Percentiles rank a stretch among this genome's conserved stretches.
Conservation (phyloP, 306 rosid species). For the Lupinus albus region DNA sequence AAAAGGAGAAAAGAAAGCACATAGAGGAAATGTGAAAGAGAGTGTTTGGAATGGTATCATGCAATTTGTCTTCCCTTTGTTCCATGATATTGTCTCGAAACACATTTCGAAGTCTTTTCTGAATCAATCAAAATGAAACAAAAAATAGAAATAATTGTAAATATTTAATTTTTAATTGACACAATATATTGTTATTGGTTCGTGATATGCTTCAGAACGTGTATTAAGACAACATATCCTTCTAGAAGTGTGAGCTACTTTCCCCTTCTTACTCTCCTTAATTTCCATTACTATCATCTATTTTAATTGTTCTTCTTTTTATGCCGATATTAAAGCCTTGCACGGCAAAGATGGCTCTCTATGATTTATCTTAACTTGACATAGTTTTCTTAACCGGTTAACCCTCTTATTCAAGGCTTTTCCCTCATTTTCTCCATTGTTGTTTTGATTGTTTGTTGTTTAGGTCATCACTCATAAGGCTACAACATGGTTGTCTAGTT, state of each 20-base stretch:
- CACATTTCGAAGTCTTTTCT: no score
- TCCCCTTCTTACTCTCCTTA: not conserved
- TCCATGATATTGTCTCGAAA: no score
- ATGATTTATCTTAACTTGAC: not conserved
- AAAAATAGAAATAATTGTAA: no score
- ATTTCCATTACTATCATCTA: not conserved
- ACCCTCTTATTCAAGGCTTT: constrained; percentile 38
- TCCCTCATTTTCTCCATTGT: constrained; percentile 21
- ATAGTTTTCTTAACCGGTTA: constrained; percentile 31
- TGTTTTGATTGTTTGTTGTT: constrained; percentile 17
- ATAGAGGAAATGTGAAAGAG: constrained; percentile 51
- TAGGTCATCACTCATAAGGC: no score
- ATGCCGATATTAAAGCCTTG: constrained; percentile 36
- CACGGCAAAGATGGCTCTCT: constrained; percentile 48
- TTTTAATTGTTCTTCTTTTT: constrained; percentile 3
- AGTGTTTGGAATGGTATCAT: constrained; percentile 75
- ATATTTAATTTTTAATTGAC: no score
- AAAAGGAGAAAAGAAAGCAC: constrained; percentile 17
- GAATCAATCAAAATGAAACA: no score
- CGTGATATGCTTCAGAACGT: no score
- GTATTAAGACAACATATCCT: no score
- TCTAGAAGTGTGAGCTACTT: not conserved
- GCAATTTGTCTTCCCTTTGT: constrained; percentile 55
- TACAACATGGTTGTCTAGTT: no score
- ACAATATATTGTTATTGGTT: no score